Evolutionary conservation across 805 yeast species (phyloP).

Genomic region (Tetrapisispora nanseiensis): DNA sequence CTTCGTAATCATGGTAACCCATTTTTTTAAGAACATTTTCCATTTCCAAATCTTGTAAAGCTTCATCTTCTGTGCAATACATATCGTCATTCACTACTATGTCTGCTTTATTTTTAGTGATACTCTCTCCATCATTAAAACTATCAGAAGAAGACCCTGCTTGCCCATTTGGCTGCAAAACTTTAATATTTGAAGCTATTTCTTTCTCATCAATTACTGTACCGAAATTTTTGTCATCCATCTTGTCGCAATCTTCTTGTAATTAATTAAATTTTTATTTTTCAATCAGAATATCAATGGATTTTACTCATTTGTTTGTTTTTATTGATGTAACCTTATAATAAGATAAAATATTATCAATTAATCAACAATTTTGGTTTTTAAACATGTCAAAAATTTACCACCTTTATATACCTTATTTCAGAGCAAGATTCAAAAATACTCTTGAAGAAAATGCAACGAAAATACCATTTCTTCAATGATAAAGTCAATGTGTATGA

Average conservation of each 20-base stretch:
- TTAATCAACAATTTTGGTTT: too few relatives aligned
- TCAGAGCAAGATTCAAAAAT: too few relatives aligned
- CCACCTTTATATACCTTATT: too few relatives aligned
- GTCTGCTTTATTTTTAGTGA: neutral
- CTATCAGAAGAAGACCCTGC: neutral
- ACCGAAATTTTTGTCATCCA: neutral
- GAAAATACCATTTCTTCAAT: too few relatives aligned
- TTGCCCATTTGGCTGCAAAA: neutral
- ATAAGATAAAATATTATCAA: too few relatives aligned
- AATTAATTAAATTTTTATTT: neutral
- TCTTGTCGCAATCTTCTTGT: too few relatives aligned
- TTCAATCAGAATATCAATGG: too few relatives aligned
- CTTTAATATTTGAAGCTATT: neutral
- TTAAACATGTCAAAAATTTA: too few relatives aligned
- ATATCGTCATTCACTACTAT: neutral
- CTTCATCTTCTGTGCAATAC: constrained; percentile 1
- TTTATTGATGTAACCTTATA: too few relatives aligned
- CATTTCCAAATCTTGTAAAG: neutral
- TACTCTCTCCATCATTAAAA: neutral
- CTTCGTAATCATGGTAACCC: constrained; percentile 9
- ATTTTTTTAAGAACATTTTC: constrained; percentile 4
- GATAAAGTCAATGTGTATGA: too few relatives aligned
- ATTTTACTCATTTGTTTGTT: neutral
- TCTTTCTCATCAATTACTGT: neutral
- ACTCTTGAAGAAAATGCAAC: too few relatives aligned